Conservation (phyloP, 2,329 filamentous ascomycete species). For the Botryotinia narcissicola region DNA sequence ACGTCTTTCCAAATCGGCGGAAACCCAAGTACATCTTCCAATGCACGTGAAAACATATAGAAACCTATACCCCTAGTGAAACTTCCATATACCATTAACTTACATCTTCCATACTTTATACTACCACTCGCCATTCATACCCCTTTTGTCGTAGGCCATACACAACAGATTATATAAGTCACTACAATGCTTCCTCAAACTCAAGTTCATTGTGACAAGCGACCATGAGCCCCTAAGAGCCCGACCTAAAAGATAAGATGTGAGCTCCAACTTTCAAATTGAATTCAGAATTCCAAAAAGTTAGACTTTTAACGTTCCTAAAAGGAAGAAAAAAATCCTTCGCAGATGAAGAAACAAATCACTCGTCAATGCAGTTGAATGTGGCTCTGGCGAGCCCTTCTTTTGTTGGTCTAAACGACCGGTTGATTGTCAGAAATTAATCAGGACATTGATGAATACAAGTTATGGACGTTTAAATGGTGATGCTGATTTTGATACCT, state of each 20-base stretch:
- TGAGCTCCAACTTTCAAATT: neutral
- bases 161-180: neutral
- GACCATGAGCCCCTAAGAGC: neutral
- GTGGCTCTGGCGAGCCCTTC: neutral
- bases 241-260: neutral
- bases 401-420: neutral
- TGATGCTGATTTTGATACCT: neutral
- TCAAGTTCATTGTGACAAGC: neutral
- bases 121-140: no score
- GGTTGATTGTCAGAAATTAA: neutral
- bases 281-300: neutral
- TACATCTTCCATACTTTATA: no score
- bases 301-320: neutral
- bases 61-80: no score
- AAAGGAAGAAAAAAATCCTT: neutral
- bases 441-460: neutral
- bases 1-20: no score
- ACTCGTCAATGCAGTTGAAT: neutral
- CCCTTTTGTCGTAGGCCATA: neutral
- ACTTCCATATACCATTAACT: accelerated
- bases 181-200: neutral
- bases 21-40: no score
- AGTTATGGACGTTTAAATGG: neutral
- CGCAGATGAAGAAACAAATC: neutral
- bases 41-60: no score